Evolutionary conservation across 2,329 filamentous ascomycete genomes (phyloP), one percentile per base, ranked within the genome.

Genomic region (Aureobasidium sp.): DNA sequence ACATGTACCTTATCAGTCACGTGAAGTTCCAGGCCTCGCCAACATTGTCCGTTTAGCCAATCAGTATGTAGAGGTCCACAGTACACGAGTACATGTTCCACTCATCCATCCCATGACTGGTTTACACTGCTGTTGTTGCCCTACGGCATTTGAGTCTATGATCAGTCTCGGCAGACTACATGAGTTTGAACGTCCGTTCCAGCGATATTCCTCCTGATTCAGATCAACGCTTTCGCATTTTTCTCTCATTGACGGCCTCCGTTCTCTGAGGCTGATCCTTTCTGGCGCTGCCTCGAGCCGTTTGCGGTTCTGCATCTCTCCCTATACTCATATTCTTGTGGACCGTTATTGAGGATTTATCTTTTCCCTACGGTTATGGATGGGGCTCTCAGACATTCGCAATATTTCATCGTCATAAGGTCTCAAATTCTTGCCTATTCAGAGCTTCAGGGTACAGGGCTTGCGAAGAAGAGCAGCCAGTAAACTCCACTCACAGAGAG

Each of bases 381-480:
- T 54, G 37, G 39, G 53, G 30, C 36, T 50, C 45, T 59, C 34
- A 59, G 57, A 59, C 57, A 59, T 49, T 50, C 36, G 47, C 57
- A 59, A 59, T 59, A 59, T 34, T 50, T 9, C 45, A 16, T 30
- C 45, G 57, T 59, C 57, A 59, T 59, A 44, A 29, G 21, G 57
- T 59, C 45, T 59, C 44, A 45, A 37, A 49, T 59, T 32, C 44
- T 59, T 49, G 7, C 30, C 55, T 59, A 30, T 49, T 59, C 16
- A 5, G 36, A 39, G 25, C 42, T 39, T 11, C 53, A 39, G 36
- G 41, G 41, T 45, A 36, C 5, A 34, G 16, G 39, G 53, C 30
- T 36, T 39, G 10, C 4, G 2, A 41, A 39, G 44, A 59, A 39
- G 44, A 49, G 25, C 36, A 10, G 32, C 13, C 55, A 59, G 34